Conservation (phyloP, 2,329 filamentous ascomycete species). For the Colletotrichum lini region DNA sequence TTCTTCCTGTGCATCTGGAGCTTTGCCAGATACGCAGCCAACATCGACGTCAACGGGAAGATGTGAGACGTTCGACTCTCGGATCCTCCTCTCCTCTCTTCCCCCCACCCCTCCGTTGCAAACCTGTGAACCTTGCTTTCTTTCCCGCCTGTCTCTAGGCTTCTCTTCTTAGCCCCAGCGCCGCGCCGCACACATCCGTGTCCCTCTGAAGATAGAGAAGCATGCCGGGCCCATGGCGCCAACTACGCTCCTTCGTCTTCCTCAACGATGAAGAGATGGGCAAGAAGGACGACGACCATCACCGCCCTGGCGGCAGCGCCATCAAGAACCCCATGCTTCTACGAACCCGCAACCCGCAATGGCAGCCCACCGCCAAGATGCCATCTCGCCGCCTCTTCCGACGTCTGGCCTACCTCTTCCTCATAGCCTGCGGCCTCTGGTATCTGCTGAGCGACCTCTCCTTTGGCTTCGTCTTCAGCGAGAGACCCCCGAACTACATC, state of each 20-base stretch:
- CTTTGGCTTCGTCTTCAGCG: slow-evolving; percentile 50
- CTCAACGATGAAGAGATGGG: slow-evolving; percentile 68
- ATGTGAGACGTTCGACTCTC: slow-evolving; percentile 38
- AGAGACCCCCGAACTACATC: slow-evolving; percentile 54
- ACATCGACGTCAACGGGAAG: slow-evolving; percentile 30
- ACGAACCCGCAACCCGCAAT: slow-evolving; percentile 51
- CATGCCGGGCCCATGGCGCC: slow-evolving; percentile 56
- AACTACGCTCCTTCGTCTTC: slow-evolving; percentile 57
- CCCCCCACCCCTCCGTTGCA: slow-evolving; percentile 18
- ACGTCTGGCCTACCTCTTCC: slow-evolving; percentile 64
- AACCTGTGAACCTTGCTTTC: slow-evolving; percentile 14
- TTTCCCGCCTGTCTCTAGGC: slow-evolving; percentile 10
- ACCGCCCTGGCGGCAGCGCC: slow-evolving; percentile 45
- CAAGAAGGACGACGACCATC: slow-evolving; percentile 73
- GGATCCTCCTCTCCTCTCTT: slow-evolving; percentile 19
- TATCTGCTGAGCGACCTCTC: slow-evolving; percentile 77
- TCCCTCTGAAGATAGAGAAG: slow-evolving; percentile 24
- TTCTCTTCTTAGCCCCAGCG: slow-evolving; percentile 17
- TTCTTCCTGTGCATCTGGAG: slow-evolving; percentile 6
- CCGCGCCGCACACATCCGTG: slow-evolving; percentile 1
- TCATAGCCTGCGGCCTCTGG: slow-evolving; percentile 69
- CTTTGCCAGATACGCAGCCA: slow-evolving; percentile 14
- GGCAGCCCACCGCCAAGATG: slow-evolving; percentile 58
- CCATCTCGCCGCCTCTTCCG: slow-evolving; percentile 68
- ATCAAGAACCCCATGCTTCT: slow-evolving; percentile 39